Evolutionary conservation across 371 early-diverging fungal genomes (phyloP).

Genomic region (Apophysomyces variabilis): DNA sequence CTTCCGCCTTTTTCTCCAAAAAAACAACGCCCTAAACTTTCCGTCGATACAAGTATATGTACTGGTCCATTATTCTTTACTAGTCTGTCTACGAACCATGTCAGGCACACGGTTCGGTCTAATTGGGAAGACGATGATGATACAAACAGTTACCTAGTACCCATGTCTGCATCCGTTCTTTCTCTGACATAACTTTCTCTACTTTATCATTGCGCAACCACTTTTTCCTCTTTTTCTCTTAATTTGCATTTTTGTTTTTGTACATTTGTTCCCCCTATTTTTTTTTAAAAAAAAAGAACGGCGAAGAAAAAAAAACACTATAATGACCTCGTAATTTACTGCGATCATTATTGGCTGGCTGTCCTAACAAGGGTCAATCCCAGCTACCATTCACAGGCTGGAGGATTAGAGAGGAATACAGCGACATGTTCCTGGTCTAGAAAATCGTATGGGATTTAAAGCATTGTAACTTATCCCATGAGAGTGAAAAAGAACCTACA

Average conservation of each 20-base stretch:
- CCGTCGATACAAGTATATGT: conserved; percentile 27
- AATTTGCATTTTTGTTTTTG: neutral
- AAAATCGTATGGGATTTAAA: too few species aligned
- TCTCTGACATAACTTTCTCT: neutral
- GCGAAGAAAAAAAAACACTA: neutral
- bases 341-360: neutral
- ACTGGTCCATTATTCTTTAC: conserved; percentile 27
- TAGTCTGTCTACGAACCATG: conserved; percentile 24
- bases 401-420: too few species aligned
- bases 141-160: conserved; percentile 20
- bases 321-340: neutral
- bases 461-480: too few species aligned
- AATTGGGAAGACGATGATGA: conserved; percentile 12
- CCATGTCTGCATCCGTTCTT: conserved; percentile 20
- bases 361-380: neutral
- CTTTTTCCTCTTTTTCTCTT: neutral
- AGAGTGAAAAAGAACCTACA: too few species aligned
- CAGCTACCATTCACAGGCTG: too few species aligned
- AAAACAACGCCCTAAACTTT: conserved; percentile 18
- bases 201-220: neutral
- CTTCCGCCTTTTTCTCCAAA: neutral
- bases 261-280: neutral
- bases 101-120: conserved; percentile 8
- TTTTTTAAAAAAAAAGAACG: neutral
- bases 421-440: too few species aligned